Percentiles rank a stretch among this genome's conserved stretches.
phyloP scores from a whole-genome alignment of 1,284 basidiomycete genomes.

The Chalciporus sp. region DNA sequence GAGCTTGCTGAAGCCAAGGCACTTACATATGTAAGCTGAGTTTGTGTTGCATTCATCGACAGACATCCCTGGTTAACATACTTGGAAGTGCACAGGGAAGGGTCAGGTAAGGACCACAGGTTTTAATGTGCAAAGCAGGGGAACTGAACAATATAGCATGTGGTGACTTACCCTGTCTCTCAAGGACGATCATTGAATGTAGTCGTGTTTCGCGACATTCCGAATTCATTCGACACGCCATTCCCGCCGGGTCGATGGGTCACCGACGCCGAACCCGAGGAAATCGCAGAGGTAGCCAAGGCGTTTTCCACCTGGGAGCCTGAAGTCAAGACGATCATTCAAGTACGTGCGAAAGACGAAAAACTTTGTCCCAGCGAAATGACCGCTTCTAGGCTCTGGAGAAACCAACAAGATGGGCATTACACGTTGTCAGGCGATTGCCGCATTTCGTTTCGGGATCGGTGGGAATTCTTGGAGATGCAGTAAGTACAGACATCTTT shows the following conservation, averaged over 20 bases:
- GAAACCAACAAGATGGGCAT: not conserved
- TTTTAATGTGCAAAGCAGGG: too few species aligned
- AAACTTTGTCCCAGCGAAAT: not conserved
- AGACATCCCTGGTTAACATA: not conserved
- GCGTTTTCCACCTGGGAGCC: not conserved
- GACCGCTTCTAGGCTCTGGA: not conserved
- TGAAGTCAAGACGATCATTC: not conserved
- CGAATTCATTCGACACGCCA: not conserved
- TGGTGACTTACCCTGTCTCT: not conserved
- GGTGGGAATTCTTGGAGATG: conserved; percentile 32
- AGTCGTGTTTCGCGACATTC: not conserved
- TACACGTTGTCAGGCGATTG: not conserved
- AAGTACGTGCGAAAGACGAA: not conserved
- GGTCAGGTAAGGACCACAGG: not conserved
- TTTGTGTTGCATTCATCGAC: not conserved
- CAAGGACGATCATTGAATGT: not conserved
- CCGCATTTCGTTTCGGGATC: too few species aligned
- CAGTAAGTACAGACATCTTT: conserved; percentile 22
- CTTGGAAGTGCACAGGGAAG: not conserved
- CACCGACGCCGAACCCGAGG: not conserved
- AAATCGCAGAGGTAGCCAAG: not conserved
- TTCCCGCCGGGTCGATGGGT: not conserved
- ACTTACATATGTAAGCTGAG: not conserved
- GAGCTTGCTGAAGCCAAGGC: not conserved
- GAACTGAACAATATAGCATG: not conserved